Evolutionary conservation across 1,284 basidiomycete genomes (phyloP), one percentile per base, ranked within the genome.

Genomic region (Leccinum fallax): DNA sequence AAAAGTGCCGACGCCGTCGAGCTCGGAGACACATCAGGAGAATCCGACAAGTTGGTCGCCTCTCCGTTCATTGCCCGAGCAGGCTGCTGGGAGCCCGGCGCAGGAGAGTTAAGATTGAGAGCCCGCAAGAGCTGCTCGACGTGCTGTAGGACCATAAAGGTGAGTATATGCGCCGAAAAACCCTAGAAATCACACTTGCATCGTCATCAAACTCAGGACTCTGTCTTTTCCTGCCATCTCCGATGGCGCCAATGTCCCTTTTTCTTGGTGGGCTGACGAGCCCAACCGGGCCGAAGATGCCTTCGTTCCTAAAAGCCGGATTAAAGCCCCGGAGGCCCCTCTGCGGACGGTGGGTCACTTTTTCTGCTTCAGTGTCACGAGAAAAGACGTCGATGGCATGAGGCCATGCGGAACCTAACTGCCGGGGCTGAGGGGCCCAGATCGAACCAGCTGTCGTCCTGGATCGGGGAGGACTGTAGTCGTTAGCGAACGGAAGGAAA

Each of bases 371-470:
- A 15, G 79, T 77, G 48, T 77, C 80, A 57, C 81, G 80, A 16
- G 82, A 81, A 70, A 86, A 87, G 3, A 85, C 78, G 65, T 88
- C 85, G 46, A 88, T 75, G 43, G 85, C 78, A 63, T 79, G 80
- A 16, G 88, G 85, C 89, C 89, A 90, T 13, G 84, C 82, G 16
- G 79, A 74, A 38, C 87, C 87, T 30, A 83, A 81, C 5, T 83
- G 82, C 73, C 89, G 87, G 13, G 88, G 87, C 69, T 87, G 88
- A 13, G 89, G 89, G 2, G 89, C 89, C 89, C 89, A 92, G 65
- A 92, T 91, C 60, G 89, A 90, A 19, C 78, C 79, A 32, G 80
- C 73, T 0, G 76, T 71, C 1, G 77, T 68, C 66, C 78, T 75
- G 26, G 76, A 79, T 32, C 76, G 66, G 5, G 75, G 75, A 28